Conservation (phyloP, 345 rosid genomes). For the Gossypium bickii region DNA sequence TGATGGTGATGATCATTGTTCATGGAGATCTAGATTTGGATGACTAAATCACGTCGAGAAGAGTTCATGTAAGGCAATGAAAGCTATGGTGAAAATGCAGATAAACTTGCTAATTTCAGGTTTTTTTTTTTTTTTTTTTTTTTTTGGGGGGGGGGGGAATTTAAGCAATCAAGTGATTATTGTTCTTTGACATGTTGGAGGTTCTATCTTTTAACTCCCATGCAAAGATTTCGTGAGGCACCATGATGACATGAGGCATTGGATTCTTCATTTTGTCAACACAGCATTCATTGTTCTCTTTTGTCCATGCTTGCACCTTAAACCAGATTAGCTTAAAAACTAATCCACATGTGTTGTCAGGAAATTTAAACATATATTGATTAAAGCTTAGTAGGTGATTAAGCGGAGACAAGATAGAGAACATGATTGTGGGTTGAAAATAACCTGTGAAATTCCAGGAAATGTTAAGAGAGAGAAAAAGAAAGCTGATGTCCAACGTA, state of each 20-base stretch:
- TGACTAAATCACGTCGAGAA: too few species aligned
- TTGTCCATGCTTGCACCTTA: not conserved
- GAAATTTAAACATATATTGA: not conserved
- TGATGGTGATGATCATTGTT: slow-evolving; percentile 1
- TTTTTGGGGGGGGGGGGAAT: not conserved
- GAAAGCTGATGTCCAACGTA: not conserved
- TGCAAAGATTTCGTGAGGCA: slow-evolving; percentile 12
- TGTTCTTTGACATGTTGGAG: not conserved
- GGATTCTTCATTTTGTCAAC: slow-evolving; percentile 12
- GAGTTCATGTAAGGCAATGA: too few species aligned
- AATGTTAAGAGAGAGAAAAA: not conserved
- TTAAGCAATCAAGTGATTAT: slow-evolving; percentile 3
- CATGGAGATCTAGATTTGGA: too few species aligned
- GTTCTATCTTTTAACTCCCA: not conserved
- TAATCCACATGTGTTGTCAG: not conserved
- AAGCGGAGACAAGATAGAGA: slow-evolving; percentile 7
- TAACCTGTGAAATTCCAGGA: not conserved
- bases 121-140: too few species aligned
- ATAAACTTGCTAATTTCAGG: not conserved
- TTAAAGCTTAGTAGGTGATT: not conserved
- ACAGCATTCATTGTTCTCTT: slow-evolving; percentile 4
- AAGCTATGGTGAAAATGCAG: not conserved
- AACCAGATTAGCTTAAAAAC: not conserved
- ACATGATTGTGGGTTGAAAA: not conserved
- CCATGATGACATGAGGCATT: slow-evolving; percentile 3